Conservation (phyloP, 352 stramenopile species). For the Globisporangium megalacanthum region DNA sequence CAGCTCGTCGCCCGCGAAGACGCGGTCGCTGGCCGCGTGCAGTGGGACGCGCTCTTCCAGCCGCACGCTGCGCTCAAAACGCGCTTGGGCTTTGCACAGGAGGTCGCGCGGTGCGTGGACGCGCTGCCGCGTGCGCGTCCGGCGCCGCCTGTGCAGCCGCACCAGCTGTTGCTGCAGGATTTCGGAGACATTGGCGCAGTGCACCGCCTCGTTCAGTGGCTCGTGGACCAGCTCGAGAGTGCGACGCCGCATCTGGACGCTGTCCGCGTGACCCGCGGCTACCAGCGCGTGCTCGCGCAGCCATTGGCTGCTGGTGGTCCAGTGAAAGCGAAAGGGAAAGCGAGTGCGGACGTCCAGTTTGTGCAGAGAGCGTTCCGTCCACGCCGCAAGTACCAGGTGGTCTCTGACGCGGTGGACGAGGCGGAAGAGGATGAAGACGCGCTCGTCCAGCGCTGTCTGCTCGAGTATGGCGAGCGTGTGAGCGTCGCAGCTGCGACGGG, state of each 20-base stretch:
- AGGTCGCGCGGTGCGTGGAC: conserved; percentile 41
- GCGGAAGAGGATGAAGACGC: conserved; percentile 51
- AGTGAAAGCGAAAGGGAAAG: neutral
- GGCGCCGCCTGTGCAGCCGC: conserved; percentile 42
- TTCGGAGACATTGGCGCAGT: conserved; percentile 66
- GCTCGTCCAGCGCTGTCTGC: conserved; percentile 69
- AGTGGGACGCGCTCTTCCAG: conserved; percentile 66
- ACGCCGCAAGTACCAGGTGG: conserved; percentile 39
- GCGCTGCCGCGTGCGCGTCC: conserved; percentile 24
- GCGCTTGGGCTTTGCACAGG: conserved; percentile 64
- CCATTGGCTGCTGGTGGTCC: neutral
- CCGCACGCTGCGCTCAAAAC: conserved; percentile 59
- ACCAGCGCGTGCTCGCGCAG: conserved; percentile 18
- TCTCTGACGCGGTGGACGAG: conserved; percentile 5
- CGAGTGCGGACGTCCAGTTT: conserved; percentile 43
- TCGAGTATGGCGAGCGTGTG: conserved; percentile 76
- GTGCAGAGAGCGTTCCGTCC: conserved; percentile 35
- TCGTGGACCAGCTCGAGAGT: conserved; percentile 34
- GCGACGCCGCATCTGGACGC: conserved; percentile 26
- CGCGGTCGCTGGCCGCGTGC: conserved; percentile 30
- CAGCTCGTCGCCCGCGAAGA: conserved; percentile 47
- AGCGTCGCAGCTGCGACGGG: conserved; percentile 2
- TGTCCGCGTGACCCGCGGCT: conserved; percentile 27
- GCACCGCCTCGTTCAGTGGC: conserved; percentile 40
- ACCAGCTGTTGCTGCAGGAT: conserved; percentile 75